Evolutionary conservation across 2,329 filamentous ascomycete genomes (phyloP).

Genomic region (Ophiostoma sp.): DNA sequence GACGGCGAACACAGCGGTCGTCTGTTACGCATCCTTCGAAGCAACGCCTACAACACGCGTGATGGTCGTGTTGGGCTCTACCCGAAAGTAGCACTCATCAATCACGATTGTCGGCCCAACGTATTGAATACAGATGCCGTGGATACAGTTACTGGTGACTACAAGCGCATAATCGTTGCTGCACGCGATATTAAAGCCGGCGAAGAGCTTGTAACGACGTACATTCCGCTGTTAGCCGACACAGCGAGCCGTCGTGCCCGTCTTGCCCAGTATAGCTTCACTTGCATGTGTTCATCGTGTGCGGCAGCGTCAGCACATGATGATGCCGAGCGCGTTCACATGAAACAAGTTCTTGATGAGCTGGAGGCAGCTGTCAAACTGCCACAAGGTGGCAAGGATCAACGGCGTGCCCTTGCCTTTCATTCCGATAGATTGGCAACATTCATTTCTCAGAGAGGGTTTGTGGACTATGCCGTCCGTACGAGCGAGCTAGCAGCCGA

Average conservation of each 20-base stretch:
- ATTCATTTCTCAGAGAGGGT: constrained; percentile 37
- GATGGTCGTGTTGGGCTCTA: constrained; percentile 35
- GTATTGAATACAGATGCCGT: constrained; percentile 34
- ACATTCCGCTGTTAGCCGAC: constrained; percentile 39
- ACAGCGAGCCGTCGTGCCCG: constrained; percentile 36
- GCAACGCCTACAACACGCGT: constrained; percentile 42
- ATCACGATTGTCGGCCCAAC: constrained; percentile 45
- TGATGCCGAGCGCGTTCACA: constrained; percentile 22
- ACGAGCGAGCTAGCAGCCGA: constrained; percentile 29
- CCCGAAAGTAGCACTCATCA: constrained; percentile 41
- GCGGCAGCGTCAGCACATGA: background rate
- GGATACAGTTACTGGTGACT: background rate
- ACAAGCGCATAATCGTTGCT: constrained; percentile 35
- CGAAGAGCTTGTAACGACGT: constrained; percentile 42
- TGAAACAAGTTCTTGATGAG: constrained; percentile 23
- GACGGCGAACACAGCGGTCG: background rate
- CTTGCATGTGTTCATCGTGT: constrained; percentile 27
- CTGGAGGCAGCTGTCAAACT: background rate
- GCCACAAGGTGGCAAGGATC: background rate
- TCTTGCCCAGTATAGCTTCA: constrained; percentile 36
- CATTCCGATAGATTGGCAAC: constrained; percentile 24
- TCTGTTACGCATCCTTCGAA: constrained; percentile 42
- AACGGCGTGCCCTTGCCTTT: background rate
- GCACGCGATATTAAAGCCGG: constrained; percentile 38
- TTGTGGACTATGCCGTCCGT: constrained; percentile 30